Base-by-base conservation (phyloP, 2,329 filamentous ascomycete genomes). In the Chalaropsis ovoidea region DNA sequence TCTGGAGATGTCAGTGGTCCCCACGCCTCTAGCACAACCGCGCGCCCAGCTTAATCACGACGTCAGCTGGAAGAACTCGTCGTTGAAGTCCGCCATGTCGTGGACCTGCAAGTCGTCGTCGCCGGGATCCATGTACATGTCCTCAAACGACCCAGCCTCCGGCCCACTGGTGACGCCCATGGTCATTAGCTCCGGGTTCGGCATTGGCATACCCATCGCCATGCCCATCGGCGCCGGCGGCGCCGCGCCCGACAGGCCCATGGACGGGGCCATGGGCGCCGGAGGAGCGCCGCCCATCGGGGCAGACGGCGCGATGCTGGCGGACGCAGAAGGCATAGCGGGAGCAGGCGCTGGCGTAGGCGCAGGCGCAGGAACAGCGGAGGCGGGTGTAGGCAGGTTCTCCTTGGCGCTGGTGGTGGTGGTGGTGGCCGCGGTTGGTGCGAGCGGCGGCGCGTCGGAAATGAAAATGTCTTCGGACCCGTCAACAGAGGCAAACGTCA, bases 301-400 rank as follows among this genome's bases (percentile, higher is more conserved):
- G 17, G 45, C 62, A 27, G 70, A 69, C 54, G 70, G 60, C 62
- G 70, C 67, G n/a, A 65, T 66, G 42, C 72, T 69, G 43, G 71
- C 70, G 31, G 67, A 64, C 19, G 67, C 62, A 13, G 60, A 49
- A 62, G 71, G 70, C 19, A 69, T 67, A 35, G 70, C 65, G 31
- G 69, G 67, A 13, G 68, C 63, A 39, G 68, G 61, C 52, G 69
- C 69, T 47, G 67, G 13, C 22, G 70, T 66, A 68, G 63, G 39
- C 31, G 65, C 56, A 1, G 45, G 39, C 31, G 45, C 27, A 27
- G 69, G 67, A 13, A 68, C 69, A 45, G 6, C 31, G 31, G 31
- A 31, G 2, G 31, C 31, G 31, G 6, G 31, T 6, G 6, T 6
- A 31, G 31, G 31, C 31, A 6, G 31, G 31, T 31, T 31, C 31